Evolutionary conservation across 176 grass and related monocot species (phyloP).

Genomic region (Paspalum notatum): DNA sequence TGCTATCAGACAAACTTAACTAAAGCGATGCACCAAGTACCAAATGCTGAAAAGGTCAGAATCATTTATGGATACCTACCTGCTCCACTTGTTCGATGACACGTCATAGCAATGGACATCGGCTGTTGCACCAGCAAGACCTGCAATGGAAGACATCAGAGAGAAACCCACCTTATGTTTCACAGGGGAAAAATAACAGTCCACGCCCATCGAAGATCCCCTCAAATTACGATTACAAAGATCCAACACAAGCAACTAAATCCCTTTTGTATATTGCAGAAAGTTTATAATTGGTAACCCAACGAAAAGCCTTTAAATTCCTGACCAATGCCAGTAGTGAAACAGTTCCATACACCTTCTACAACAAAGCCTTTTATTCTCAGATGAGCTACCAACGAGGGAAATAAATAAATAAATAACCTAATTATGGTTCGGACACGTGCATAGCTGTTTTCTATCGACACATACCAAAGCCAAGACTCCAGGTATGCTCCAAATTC

Average conservation of each 20-base stretch:
- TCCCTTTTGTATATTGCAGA: neutral
- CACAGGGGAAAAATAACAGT: constrained; percentile 4
- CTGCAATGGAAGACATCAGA: constrained; percentile 50
- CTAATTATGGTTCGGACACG: no score
- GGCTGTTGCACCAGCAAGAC: constrained; percentile 94
- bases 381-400: no score
- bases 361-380: neutral
- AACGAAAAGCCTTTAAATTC: constrained; percentile 17
- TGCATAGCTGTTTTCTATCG: no score
- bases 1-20: constrained; percentile 34
- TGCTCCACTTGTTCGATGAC: constrained; percentile 93
- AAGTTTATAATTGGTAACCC: constrained; percentile 13
- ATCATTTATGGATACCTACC: constrained; percentile 58
- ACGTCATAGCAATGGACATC: constrained; percentile 99
- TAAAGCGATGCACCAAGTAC: constrained; percentile 21
- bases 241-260: constrained; percentile 5
- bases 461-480: no score
- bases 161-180: constrained; percentile 23
- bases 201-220: neutral
- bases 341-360: constrained; percentile 15
- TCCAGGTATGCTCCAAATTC: no score
- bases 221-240: neutral
- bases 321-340: neutral
- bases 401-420: no score
- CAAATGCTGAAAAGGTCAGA: constrained; percentile 30